Percentiles rank a stretch among this genome's conserved stretches.
Conservation (phyloP, 192 early-diverging fungal genomes). For the Thamnidium elegans region DNA sequence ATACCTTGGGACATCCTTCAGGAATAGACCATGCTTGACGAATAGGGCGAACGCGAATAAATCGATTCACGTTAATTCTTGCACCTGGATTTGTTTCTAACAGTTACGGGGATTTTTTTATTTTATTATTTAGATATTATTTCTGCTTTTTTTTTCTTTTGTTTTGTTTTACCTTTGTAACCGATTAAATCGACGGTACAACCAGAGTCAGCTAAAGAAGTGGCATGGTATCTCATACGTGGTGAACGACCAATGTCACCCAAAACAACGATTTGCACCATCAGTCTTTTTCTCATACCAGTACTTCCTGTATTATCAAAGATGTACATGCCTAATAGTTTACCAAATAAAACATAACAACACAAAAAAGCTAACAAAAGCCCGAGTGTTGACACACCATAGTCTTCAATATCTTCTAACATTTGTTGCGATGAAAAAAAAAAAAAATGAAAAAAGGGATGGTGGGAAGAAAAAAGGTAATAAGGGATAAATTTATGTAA, state of each 20-base stretch:
- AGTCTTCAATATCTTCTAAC: slow-evolving; percentile 1
- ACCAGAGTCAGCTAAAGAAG: slow-evolving; percentile 66
- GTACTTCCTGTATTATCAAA: background rate
- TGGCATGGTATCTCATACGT: slow-evolving; percentile 90
- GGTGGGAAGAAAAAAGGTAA: background rate
- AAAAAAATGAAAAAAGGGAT: background rate
- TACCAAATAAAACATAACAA: slow-evolving; percentile 16
- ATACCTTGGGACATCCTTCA: slow-evolving; percentile 49
- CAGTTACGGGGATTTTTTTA: background rate
- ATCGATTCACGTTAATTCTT: slow-evolving; percentile 37
- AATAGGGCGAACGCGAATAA: slow-evolving; percentile 49
- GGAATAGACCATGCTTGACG: slow-evolving; percentile 51
- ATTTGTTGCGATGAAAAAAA: background rate
- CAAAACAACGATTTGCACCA: slow-evolving; percentile 62
- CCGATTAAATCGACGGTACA: slow-evolving; percentile 81
- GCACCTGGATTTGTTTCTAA: slow-evolving; percentile 31
- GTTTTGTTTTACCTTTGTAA: slow-evolving; percentile 57
- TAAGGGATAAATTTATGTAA: too few relatives aligned
- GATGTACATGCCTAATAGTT: slow-evolving; percentile 20
- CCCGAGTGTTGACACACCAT: slow-evolving; percentile 11
- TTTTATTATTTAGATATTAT: too few relatives aligned
- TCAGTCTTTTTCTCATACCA: slow-evolving; percentile 15
- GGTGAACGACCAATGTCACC: slow-evolving; percentile 87
- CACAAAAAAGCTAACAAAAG: slow-evolving; percentile 19
- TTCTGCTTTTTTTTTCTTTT: too few relatives aligned